These are phyloP conservation scores for Syzygium aromaticum DNA, from an alignment of 345 rosid species.

Conservation along the genomic window DNA sequence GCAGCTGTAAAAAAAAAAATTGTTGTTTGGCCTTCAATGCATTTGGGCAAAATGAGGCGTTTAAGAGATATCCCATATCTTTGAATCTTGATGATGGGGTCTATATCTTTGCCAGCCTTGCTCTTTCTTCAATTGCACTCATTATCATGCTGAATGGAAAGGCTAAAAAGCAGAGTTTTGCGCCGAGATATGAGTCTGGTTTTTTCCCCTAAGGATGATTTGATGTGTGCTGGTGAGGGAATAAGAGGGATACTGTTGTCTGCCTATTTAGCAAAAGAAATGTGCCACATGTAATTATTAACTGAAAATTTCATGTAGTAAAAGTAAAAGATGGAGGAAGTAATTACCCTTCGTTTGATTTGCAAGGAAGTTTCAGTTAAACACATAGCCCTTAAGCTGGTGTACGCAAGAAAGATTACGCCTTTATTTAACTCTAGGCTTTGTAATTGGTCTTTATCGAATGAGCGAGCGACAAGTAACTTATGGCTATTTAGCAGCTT, in stretches of 20 bases:
- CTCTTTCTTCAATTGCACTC: background rate
- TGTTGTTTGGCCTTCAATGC: background rate
- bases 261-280: background rate
- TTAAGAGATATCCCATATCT: background rate
- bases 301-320: background rate
- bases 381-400: background rate
- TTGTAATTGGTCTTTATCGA: background rate
- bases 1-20: background rate
- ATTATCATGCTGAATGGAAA: constrained; percentile 1
- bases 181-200: background rate
- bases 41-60: background rate
- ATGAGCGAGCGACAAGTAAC: background rate
- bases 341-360: background rate
- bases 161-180: background rate
- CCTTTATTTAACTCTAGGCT: background rate
- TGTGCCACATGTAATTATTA: background rate
- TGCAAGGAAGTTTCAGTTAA: background rate
- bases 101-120: background rate
- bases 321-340: background rate
- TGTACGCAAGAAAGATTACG: background rate
- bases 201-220: background rate
- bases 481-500: background rate
- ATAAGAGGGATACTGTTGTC: background rate
- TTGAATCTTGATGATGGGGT: background rate
- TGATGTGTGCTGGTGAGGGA: background rate